Base-by-base conservation (phyloP, 768 basidiomycete genomes). In the Podaxis rugospora region DNA sequence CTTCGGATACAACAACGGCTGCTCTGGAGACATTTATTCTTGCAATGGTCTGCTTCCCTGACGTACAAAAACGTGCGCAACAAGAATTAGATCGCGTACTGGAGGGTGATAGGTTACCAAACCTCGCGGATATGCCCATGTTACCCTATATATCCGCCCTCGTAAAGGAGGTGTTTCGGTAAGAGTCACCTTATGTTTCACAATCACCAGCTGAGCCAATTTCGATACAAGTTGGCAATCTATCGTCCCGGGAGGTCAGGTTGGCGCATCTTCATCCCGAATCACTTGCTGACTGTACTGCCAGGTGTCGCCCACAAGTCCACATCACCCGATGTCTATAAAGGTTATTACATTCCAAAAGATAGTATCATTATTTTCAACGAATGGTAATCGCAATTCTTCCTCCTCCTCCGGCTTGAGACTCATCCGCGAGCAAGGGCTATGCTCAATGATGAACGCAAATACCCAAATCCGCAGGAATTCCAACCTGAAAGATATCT, bases 31-130 rank as follows among this genome's bases (percentile, higher is more conserved):
- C 56, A 10, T 52, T 75, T 44, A 62, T 71, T 36, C 64, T 71
- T 32, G 70, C 69, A 16, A 73, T 74, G 71, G 61, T 67, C 4
- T 59, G 64, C 23, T 63, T 69, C 54, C 72, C 71, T 3, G 68
- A 70, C 3, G 61, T 67, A 3, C 74, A 72, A 55, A 59, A 60
- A 27, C 59, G 53, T 16, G 70, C 71, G 0, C 74, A 75, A 51
- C 65, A 61, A 16, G 72, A 75, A 53, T 62, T 75, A n/a, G 73
- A 73, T 59, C 21, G 35, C 3, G 61, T 73, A 35, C 55, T 70
- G 2, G 67, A 68, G 5, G 18, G 49, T 14, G 60, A 66, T 21
- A 50, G 67, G 28, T 62, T 75, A 23, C 74, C 74, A 2, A 66
- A 49, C 5, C 58, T 69, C 32, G 57, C 64, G 5, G 71, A 73